Base-by-base conservation (phyloP, 306 rosid genomes). In the Lathyrus oleraceus region DNA sequence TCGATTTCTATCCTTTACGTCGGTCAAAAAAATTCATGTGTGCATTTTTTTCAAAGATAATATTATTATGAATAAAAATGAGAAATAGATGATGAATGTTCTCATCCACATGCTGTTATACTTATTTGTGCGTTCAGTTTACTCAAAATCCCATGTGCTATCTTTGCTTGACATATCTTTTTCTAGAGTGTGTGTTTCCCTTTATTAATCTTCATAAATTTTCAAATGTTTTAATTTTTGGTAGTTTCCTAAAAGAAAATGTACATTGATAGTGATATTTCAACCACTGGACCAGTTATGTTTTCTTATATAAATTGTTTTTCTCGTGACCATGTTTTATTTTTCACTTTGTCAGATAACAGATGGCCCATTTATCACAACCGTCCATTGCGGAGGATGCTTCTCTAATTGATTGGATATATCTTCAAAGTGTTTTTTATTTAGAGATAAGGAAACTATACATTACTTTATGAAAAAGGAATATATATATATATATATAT, bases 141-240 rank as follows among this genome's bases (percentile, higher is more conserved):
- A 42, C 85, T 78, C 85, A 78, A 78, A 78, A 72, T 67, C 81
- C 89, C 96, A 92, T 86, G 98, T 89, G 96, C 88, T 32, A 68
- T 72, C 79, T 78, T 81, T 68, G 79, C 76, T 71, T 79, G 59
- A 35, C 81, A 83, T 76, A 87, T 54, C 70, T 78, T 67, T 48
- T 59, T 75, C 74, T 59, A 40, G 61, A 10, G 12, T 32, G 4
- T 28, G 54, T 9, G 15, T 48, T 14, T 23, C 65, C 12, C 51
- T 70, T 20, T 43, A 27, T 25, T 28, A 76, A 65, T 27, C 76
- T 48, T 59, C 76, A 17, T 28, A 36, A 42, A 25, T 67, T 48
- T 81, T 65, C 53, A 56, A 58, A 57, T 69, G 43, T 66, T 76
- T 75, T 74, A 11, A 14, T 53, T 71, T 81, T 76, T 77, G 65